Evolutionary conservation across 352 stramenopile species (phyloP), one percentile per base, ranked within the genome.

Genomic region (Pythium sukuiense): DNA sequence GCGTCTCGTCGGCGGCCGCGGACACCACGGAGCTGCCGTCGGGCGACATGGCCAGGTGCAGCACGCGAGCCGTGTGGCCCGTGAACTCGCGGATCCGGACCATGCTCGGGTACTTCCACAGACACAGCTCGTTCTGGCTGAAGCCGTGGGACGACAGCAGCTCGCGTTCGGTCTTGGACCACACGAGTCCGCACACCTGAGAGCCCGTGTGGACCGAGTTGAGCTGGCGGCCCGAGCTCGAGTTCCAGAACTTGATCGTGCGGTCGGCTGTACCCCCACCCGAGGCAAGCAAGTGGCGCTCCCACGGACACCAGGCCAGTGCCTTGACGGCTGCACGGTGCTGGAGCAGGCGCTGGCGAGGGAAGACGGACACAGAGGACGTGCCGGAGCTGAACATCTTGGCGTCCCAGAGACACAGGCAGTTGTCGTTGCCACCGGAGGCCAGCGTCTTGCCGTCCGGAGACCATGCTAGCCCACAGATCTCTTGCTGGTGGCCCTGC

Each of bases 231-330:
- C 89, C 90, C 20, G 65, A 92, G 16, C 69, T 64, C 1, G 88
- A 76, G 70, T 98, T 97, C 97, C 97, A 99, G 67, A 99, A 95
- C 80, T 99, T 99, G 79, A 99, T 99, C 57, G 81, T 95, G 50
- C 96, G 77, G 78, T 99, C 96, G 14, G 95, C 95, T 32, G 96
- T 98, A 46, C 97, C 97, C 13, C 94, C 97, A 29, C 97, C 97
- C 3, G 92, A 97, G 5, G 96, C 96, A 59, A 99, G 82, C 11
- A 98, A 62, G 65, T 98, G 90, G 18, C 92, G 86, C 65, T 99
- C 86, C 77, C 97, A 97, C 8, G 97, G 97, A 79, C 92, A 98
- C 97, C 97, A 99, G 3, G 96, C 95, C 24, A 99, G 79, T 12
- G 97, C 97, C 76, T 98, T 99, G 18, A 99, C 96, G 6, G 96